Conservation (phyloP, 2,329 filamentous ascomycete species). For the Alternaria panax region DNA sequence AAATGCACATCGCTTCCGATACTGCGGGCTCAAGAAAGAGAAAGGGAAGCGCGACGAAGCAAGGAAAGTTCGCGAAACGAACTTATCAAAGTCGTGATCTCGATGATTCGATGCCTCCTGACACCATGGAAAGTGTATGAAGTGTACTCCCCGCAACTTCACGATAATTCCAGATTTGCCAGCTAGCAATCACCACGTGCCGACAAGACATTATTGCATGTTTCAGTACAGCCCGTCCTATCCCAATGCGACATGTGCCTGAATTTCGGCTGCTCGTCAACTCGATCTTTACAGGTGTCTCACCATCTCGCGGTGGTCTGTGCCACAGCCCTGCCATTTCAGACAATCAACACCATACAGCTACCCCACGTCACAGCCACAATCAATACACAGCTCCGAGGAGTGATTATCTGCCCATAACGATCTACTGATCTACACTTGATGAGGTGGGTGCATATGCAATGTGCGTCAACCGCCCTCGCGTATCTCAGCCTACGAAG, state of each 20-base stretch:
- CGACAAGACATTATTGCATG: background rate
- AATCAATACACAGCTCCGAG: background rate
- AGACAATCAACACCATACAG: slow-evolving; percentile 3
- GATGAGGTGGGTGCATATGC: too few relatives aligned
- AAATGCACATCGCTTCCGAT: slow-evolving; percentile 67
- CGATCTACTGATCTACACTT: background rate
- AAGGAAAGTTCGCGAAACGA: slow-evolving; percentile 21
- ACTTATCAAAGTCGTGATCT: slow-evolving; percentile 6
- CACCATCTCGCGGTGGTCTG: slow-evolving; percentile 32
- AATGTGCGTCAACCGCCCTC: background rate
- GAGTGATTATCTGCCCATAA: background rate
- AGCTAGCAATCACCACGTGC: slow-evolving; percentile 9
- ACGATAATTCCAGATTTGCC: background rate
- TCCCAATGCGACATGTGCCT: slow-evolving; percentile 13
- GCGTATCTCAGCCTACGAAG: background rate
- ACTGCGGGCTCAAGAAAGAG: slow-evolving; percentile 26
- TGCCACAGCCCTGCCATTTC: slow-evolving; percentile 35
- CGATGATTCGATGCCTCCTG: slow-evolving; percentile 40
- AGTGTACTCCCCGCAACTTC: background rate
- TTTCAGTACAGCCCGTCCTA: background rate
- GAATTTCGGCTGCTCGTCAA: slow-evolving; percentile 35
- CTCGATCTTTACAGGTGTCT: slow-evolving; percentile 15
- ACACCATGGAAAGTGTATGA: slow-evolving; percentile 40
- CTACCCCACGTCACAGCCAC: background rate
- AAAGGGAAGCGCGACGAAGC: slow-evolving; percentile 18